Conservation (phyloP, 371 early-diverging fungal species). For the Entomophthora muscae region DNA sequence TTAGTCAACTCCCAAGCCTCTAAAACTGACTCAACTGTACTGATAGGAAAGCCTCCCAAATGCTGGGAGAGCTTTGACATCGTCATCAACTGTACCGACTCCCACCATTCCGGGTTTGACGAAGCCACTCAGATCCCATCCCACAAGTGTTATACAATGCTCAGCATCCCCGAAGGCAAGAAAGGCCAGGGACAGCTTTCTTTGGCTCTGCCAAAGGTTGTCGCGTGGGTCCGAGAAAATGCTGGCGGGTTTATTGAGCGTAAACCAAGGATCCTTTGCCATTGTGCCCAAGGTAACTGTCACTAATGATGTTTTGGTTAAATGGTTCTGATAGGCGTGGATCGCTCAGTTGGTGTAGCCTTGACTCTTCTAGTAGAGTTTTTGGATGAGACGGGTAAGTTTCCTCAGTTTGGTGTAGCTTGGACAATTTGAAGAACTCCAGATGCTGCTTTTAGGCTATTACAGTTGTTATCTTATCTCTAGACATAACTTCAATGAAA, state of each 20-base stretch:
- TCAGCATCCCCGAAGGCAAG: background rate
- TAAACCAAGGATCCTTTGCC: background rate
- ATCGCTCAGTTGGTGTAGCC: background rate
- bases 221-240: background rate
- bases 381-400: background rate
- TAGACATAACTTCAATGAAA: background rate
- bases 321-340: no score
- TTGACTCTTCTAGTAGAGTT: background rate
- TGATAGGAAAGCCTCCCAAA: background rate
- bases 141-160: background rate
- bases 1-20: no score
- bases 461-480: background rate
- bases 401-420: background rate
- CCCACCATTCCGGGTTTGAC: background rate
- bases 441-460: background rate
- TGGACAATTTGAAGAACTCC: background rate
- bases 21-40: no score
- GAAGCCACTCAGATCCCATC: background rate
- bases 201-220: background rate
- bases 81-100: background rate
- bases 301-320: background rate
- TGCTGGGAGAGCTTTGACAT: background rate
- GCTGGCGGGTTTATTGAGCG: background rate
- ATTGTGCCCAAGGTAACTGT: background rate
- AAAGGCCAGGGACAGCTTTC: background rate